Percentiles rank a stretch among this genome's conserved stretches.
These are phyloP conservation scores for Neurospora discreta DNA, from an alignment of 495 filamentous ascomycete species.

Conservation along the genomic window DNA sequence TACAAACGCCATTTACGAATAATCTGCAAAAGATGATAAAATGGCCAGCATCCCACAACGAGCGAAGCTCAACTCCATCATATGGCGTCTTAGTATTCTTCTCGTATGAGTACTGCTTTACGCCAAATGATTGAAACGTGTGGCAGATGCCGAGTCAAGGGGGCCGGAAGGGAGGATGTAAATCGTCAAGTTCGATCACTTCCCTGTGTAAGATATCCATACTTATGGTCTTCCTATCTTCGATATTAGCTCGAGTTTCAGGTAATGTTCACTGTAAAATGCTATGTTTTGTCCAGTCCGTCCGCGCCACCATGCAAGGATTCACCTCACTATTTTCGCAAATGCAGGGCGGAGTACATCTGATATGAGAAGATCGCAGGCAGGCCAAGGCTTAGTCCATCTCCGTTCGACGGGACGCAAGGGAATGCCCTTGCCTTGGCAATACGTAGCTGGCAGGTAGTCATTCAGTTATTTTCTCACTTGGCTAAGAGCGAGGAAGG, in stretches of 20 bases:
- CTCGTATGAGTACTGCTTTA: neutral
- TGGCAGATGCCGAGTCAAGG: neutral
- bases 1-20: neutral
- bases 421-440: neutral
- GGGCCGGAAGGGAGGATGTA: neutral
- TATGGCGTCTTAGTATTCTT: too few species aligned
- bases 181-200: neutral
- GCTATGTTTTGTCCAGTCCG: neutral
- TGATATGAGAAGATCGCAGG: slow-evolving; percentile 1
- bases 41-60: neutral
- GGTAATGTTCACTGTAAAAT: neutral
- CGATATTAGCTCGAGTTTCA: neutral
- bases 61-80: neutral
- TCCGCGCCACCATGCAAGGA: neutral
- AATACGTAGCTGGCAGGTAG: neutral
- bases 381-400: neutral
- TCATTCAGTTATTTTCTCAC: neutral
- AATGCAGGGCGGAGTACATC: neutral
- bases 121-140: neutral
- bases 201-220: neutral
- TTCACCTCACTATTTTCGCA: neutral
- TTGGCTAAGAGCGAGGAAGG: neutral
- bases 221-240: neutral
- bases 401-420: neutral
- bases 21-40: neutral